Evolutionary conservation across 805 yeast genomes (phyloP).

Genomic region (Saturnispora besseyi): DNA sequence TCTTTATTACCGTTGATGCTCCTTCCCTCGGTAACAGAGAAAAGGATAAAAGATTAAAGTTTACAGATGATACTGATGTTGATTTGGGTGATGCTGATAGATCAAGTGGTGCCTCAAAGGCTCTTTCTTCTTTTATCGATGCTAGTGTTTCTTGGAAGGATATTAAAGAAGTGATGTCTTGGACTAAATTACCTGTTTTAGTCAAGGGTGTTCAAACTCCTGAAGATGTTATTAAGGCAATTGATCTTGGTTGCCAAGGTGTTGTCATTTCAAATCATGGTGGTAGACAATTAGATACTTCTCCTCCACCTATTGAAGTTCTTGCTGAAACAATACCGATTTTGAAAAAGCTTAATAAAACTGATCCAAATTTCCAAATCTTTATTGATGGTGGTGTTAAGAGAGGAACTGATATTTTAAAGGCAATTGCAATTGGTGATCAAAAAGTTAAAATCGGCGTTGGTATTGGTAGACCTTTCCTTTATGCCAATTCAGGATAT

Average conservation of each 20-base stretch:
- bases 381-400: slow-evolving; percentile 64
- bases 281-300: slow-evolving; percentile 77
- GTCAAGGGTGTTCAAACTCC: slow-evolving; percentile 80
- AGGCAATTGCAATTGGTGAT: slow-evolving; percentile 63
- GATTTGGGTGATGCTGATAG: slow-evolving; percentile 46
- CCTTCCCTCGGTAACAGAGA: slow-evolving; percentile 89
- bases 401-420: slow-evolving; percentile 57
- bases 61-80: slow-evolving; percentile 36
- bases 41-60: slow-evolving; percentile 35
- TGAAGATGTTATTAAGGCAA: slow-evolving; percentile 70
- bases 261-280: slow-evolving; percentile 87
- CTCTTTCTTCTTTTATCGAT: slow-evolving; percentile 80
- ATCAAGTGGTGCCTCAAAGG: slow-evolving; percentile 76
- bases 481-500: slow-evolving; percentile 54
- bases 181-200: slow-evolving; percentile 57
- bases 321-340: slow-evolving; percentile 60
- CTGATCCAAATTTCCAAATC: slow-evolving; percentile 46
- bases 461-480: slow-evolving; percentile 59
- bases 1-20: slow-evolving; percentile 88
- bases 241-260: slow-evolving; percentile 63
- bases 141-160: slow-evolving; percentile 59
- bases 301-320: slow-evolving; percentile 70
- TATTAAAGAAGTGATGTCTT: slow-evolving; percentile 42
- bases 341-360: slow-evolving; percentile 34
- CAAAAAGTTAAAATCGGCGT: slow-evolving; percentile 64